Evolutionary conservation across 2,329 filamentous ascomycete genomes (phyloP).

Genomic region (Penicillium frequentans): DNA sequence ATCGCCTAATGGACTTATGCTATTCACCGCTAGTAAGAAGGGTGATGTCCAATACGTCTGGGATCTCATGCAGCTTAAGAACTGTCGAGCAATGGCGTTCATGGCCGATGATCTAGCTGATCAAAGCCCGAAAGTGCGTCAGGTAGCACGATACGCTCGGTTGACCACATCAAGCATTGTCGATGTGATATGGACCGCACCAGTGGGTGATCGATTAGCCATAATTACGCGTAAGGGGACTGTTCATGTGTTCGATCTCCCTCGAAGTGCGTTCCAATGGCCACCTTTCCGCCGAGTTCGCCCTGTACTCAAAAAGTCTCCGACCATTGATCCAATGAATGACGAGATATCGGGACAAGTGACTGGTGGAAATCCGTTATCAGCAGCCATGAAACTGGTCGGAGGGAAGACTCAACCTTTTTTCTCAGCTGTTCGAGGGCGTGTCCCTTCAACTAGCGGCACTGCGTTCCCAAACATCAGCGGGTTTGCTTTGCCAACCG

Average conservation of each 20-base stretch:
- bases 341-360: constrained; percentile 50
- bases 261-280: constrained; percentile 80
- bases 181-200: constrained; percentile 83
- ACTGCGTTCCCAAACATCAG: constrained; percentile 45
- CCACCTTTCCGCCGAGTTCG: constrained; percentile 64
- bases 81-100: constrained; percentile 41
- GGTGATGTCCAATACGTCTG: constrained; percentile 53
- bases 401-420: constrained; percentile 62
- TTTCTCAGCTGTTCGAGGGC: constrained; percentile 63
- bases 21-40: constrained; percentile 50
- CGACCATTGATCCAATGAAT: constrained; percentile 45
- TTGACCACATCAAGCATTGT: constrained; percentile 90
- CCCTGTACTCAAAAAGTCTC: constrained; percentile 36
- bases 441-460: constrained; percentile 47
- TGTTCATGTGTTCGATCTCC: constrained; percentile 87
- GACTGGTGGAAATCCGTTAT: constrained; percentile 52
- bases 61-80: constrained; percentile 50
- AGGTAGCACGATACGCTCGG: constrained; percentile 83
- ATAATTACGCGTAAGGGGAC: constrained; percentile 95
- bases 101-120: constrained; percentile 35
- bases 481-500: constrained; percentile 46
- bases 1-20: constrained; percentile 47
- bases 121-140: constrained; percentile 60
- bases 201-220: constrained; percentile 77
- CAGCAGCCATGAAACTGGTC: constrained; percentile 69